Conservation (phyloP, 179 eudicot species). For the Silene coronaria region DNA sequence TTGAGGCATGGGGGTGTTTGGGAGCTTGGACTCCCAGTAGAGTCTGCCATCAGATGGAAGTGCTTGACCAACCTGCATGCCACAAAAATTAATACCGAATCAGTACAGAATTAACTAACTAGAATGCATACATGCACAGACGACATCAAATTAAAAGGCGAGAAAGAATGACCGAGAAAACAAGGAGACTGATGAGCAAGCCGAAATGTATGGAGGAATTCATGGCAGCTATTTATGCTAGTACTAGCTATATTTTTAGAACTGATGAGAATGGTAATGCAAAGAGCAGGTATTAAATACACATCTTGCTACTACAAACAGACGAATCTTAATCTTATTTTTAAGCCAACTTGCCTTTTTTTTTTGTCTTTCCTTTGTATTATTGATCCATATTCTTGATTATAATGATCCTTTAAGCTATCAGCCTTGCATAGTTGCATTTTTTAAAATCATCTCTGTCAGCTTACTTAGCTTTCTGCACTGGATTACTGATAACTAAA, state of each 20-base stretch:
- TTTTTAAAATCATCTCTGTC: no score
- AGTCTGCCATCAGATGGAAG: not conserved
- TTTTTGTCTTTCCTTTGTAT: no score
- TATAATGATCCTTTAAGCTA: no score
- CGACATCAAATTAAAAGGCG: not conserved
- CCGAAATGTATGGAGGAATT: slow-evolving; percentile 1
- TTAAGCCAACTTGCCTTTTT: no score
- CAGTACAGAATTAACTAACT: no score
- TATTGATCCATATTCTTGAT: no score
- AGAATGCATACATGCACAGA: not conserved
- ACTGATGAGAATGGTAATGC: not conserved
- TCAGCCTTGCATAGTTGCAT: no score
- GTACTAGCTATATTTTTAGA: no score
- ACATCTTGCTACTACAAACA: not conserved
- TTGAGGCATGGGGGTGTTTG: slow-evolving; percentile 11
- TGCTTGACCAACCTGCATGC: slow-evolving; percentile 7
- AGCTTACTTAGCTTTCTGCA: no score
- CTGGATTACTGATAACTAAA: no score
- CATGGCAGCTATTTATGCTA: not conserved
- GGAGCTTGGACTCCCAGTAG: slow-evolving; percentile 5
- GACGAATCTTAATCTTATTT: not conserved
- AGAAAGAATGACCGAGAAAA: not conserved
- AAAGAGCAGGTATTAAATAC: not conserved
- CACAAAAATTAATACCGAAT: not conserved
- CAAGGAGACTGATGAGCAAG: not conserved